These are phyloP conservation scores for Saccharomycopsis fodiens DNA, from an alignment of 805 yeast genomes.

Conservation along the genomic window DNA sequence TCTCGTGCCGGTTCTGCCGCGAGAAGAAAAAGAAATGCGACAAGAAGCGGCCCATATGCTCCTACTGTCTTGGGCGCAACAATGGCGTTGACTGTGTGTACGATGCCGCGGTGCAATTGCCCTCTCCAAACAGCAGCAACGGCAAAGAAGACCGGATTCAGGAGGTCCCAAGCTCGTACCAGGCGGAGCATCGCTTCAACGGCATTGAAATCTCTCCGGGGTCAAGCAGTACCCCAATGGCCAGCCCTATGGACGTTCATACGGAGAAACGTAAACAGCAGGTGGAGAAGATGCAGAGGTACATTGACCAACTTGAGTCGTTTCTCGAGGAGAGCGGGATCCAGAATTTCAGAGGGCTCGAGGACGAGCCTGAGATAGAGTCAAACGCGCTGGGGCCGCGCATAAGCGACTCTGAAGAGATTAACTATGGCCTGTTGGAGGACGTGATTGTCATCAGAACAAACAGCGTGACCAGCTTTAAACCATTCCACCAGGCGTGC, in stretches of 20 bases:
- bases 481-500: slow-evolving; percentile 9
- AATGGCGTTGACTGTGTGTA: slow-evolving; percentile 2
- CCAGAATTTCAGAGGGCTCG: not conserved
- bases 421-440: not conserved
- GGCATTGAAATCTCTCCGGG: not conserved
- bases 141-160: not conserved
- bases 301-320: not conserved
- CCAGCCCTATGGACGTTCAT: not conserved
- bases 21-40: slow-evolving; percentile 18
- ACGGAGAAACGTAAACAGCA: not conserved
- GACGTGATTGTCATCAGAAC: not conserved
- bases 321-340: not conserved
- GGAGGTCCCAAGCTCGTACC: not conserved
- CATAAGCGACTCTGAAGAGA: slow-evolving; percentile 1
- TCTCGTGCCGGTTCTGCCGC: slow-evolving; percentile 16
- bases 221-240: not conserved
- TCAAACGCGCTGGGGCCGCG: not conserved
- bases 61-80: slow-evolving; percentile 9
- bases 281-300: not conserved
- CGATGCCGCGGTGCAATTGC: not conserved
- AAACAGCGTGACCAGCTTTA: slow-evolving; percentile 2
- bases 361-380: not conserved
- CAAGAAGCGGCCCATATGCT: slow-evolving; percentile 14
- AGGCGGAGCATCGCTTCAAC: not conserved
- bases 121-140: not conserved